phyloP scores from a whole-genome alignment of 768 basidiomycete species.

The Hericium rajendrae region DNA sequence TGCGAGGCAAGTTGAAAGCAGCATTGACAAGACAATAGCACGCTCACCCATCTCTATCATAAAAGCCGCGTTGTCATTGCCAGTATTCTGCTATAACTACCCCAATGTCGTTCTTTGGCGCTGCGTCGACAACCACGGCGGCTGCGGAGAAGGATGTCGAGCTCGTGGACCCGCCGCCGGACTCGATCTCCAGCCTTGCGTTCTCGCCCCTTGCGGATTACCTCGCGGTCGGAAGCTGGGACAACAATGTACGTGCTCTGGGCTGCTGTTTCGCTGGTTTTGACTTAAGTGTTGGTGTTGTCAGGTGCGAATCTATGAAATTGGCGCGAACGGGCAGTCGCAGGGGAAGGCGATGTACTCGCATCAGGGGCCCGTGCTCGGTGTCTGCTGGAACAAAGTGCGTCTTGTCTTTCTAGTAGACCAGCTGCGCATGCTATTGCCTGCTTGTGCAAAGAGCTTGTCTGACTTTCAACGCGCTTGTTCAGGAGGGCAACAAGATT shows the following conservation, averaged over 20 bases:
- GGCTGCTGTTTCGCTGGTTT: neutral
- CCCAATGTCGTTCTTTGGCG: constrained; percentile 35
- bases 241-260: constrained; percentile 61
- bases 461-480: constrained; percentile 5
- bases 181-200: constrained; percentile 77
- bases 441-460: neutral
- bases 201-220: constrained; percentile 85
- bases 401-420: constrained; percentile 14
- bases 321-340: constrained; percentile 67
- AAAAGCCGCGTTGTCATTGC: too few relatives aligned
- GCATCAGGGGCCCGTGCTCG: constrained; percentile 85
- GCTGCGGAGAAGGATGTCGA: constrained; percentile 69
- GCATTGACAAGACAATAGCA: too few relatives aligned
- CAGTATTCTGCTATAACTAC: too few relatives aligned
- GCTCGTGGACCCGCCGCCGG: constrained; percentile 69
- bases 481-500: constrained; percentile 80
- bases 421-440: neutral
- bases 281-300: constrained; percentile 3
- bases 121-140: constrained; percentile 25
- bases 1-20: too few relatives aligned
- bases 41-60: too few relatives aligned
- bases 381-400: constrained; percentile 88
- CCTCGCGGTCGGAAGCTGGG: constrained; percentile 91
- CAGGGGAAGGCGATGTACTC: constrained; percentile 85
- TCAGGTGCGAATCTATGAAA: constrained; percentile 89